Base-by-base conservation (phyloP, 352 stramenopile species). In the Pythium myriotylum region DNA sequence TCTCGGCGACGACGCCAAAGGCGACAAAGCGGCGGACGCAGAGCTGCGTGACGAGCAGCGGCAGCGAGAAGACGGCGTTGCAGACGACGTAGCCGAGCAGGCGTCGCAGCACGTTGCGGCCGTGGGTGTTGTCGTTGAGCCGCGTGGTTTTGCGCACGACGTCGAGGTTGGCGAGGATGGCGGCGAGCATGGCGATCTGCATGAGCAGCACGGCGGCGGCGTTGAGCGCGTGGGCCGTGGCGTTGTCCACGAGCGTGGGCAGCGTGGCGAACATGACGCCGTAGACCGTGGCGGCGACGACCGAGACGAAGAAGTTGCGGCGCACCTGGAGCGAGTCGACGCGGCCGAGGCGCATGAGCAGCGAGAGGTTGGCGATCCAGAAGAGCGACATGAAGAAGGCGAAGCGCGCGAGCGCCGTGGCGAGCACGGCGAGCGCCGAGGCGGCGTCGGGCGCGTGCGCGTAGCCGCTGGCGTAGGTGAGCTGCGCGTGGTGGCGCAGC, bases 301-400 rank as follows among this genome's bases (percentile, higher is more conserved):
- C 62, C 26, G 81, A 88, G 26, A 89, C 42, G 23, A 76, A 22
- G 42, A 88, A 68, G 48, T 70, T 89, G 22, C 70, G 71, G 2
- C 70, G 70, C 35, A 78, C 60, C 50, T 88, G 76, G 14, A 89
- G 73, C 26, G 72, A 64, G 42, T 91, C 77, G 40, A 86, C 51
- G 26, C 72, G 79, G 41, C 79, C 77, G 20, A 86, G 55, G 41
- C 81, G 76, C 73, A 91, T 79, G 60, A 89, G 73, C 68, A 89
- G 59, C 70, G 81, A 91, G 27, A 91, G 70, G 49, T 76, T 89
- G 35, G 76, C 58, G 62, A 88, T 74, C 81, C 81, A 91, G 51
- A 81, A 91, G 29, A 91, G 58, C 40, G 81, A 91, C 76, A 86
- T 89, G 73, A 89, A 89, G 65, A 91, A 86, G 52, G 71, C 66